Evolutionary conservation across 1,284 basidiomycete genomes (phyloP).

Genomic region (Ganoderma multipileum): DNA sequence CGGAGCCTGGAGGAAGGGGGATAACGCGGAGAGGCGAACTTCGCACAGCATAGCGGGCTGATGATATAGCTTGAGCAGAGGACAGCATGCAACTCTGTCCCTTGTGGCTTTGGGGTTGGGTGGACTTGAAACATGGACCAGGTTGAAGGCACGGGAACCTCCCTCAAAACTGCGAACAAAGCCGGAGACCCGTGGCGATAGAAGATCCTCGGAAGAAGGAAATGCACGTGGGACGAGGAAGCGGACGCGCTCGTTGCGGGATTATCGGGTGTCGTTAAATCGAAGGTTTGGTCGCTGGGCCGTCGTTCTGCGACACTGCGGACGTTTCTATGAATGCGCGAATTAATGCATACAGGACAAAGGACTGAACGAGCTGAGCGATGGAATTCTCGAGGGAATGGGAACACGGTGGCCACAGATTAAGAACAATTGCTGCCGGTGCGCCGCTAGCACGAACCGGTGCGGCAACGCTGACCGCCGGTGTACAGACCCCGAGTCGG

Average conservation of each 20-base stretch:
- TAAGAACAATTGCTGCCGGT: constrained; percentile 14
- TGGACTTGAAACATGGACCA: constrained; percentile 5
- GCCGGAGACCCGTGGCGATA: constrained; percentile 12
- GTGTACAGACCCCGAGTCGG: constrained; percentile 10
- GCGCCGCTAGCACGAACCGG: constrained; percentile 9
- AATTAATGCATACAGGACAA: constrained; percentile 7
- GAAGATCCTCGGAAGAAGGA: constrained; percentile 2
- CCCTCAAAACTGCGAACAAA: constrained; percentile 6
- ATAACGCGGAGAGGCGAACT: constrained; percentile 20
- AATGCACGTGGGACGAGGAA: constrained; percentile 6
- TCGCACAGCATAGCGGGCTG: constrained; percentile 2
- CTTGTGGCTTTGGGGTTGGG: background rate
- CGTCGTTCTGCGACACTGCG: background rate
- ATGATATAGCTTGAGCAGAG: background rate
- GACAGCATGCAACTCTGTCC: background rate
- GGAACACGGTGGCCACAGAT: background rate
- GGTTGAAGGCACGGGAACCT: constrained; percentile 3
- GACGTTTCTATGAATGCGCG: background rate
- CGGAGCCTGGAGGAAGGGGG: constrained; percentile 19
- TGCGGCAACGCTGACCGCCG: background rate
- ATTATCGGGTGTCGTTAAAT: constrained; percentile 1
- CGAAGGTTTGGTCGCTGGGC: background rate
- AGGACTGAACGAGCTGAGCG: constrained; percentile 2
- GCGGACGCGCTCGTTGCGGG: constrained; percentile 2
- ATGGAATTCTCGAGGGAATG: constrained; percentile 2